phyloP scores from a whole-genome alignment of 2,329 filamentous ascomycete species.

The Stagonosporopsis cucurbitacearum region DNA sequence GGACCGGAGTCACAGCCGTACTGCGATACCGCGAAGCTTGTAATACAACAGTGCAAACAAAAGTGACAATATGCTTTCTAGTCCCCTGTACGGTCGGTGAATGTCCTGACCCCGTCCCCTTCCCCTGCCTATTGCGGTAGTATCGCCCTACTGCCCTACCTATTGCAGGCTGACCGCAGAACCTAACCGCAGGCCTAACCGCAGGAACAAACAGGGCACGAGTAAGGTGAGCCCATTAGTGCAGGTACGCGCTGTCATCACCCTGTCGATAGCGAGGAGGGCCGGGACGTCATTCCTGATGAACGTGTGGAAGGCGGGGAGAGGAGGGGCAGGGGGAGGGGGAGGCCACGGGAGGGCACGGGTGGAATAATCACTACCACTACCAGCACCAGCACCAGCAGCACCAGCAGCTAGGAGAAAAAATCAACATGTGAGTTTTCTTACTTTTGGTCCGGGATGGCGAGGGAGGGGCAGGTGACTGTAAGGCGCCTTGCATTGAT shows the following conservation, averaged over 20 bases:
- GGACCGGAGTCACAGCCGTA: no score
- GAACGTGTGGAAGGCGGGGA: background rate
- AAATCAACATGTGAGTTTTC: constrained; percentile 5
- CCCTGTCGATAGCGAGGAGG: constrained; percentile 7
- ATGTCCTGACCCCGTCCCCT: no score
- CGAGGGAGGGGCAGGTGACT: background rate
- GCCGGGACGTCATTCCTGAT: constrained; percentile 20
- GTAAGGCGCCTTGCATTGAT: constrained; percentile 19
- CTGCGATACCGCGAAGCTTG: no score
- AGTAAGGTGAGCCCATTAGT: constrained; percentile 18
- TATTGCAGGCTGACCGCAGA: constrained; percentile 9
- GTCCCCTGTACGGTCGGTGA: no score
- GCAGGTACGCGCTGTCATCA: constrained; percentile 20
- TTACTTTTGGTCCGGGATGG: background rate
- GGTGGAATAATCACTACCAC: no score
- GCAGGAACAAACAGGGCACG: constrained; percentile 9
- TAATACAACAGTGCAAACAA: no score
- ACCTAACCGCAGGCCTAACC: constrained; percentile 12
- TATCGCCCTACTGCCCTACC: background rate
- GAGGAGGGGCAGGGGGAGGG: no score
- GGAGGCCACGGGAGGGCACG: no score
- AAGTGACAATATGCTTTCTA: background rate
- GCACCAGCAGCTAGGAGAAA: background rate
- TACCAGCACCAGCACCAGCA: no score
- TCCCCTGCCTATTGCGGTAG: no score